These are phyloP conservation scores for Fusarium devonianum DNA, from an alignment of 2,329 filamentous ascomycete species.

Conservation along the genomic window DNA sequence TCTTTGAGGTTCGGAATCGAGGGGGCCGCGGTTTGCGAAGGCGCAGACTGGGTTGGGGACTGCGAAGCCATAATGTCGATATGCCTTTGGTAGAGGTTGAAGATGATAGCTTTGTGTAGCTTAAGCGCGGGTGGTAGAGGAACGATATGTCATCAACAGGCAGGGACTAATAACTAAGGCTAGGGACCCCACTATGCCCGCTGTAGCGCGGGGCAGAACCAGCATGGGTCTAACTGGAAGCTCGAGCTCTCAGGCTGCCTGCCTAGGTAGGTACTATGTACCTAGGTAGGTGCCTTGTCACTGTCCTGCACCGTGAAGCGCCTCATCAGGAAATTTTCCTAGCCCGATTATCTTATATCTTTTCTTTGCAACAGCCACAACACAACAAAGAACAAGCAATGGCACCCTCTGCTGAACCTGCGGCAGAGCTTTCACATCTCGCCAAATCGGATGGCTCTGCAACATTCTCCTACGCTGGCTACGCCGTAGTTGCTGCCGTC, in stretches of 20 bases:
- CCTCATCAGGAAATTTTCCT: constrained; percentile 33
- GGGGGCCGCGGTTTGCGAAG: constrained; percentile 22
- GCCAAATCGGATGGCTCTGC: constrained; percentile 81
- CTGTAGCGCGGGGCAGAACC: constrained; percentile 17
- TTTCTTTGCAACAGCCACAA: constrained; percentile 7
- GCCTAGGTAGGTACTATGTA: too few species aligned
- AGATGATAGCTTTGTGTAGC: not conserved
- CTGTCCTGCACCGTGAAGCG: too few species aligned
- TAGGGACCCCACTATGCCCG: too few species aligned
- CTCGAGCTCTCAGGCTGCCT: too few species aligned
- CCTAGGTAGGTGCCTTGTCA: too few species aligned
- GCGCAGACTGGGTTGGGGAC: constrained; percentile 15
- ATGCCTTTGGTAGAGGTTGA: constrained; percentile 17
- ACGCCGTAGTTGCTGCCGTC: constrained; percentile 82
- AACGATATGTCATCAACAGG: constrained; percentile 24
- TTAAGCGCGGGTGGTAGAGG: constrained; percentile 1
- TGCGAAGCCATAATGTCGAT: constrained; percentile 39
- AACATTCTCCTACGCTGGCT: constrained; percentile 76
- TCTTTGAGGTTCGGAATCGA: constrained; percentile 52
- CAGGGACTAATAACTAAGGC: constrained; percentile 15
- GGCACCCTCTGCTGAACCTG: constrained; percentile 56
- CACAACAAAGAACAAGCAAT: constrained; percentile 51
- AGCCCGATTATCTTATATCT: not conserved
- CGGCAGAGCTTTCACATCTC: constrained; percentile 64
- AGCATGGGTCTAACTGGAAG: too few species aligned